Conservation (phyloP, 306 rosid species). For the Cicer chorassanicum region DNA sequence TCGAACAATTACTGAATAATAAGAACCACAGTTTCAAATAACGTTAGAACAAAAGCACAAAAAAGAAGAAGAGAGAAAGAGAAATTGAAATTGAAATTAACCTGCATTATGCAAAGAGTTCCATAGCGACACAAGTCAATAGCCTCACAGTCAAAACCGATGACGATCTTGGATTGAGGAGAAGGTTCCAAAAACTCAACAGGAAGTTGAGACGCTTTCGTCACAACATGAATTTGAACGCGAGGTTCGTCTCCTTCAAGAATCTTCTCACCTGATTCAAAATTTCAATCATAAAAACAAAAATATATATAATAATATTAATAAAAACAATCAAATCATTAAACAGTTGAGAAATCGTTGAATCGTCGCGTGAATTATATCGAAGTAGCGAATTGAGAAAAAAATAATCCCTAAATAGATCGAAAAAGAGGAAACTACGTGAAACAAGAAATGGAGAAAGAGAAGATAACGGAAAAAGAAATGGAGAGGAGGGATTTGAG, state of each 20-base stretch:
- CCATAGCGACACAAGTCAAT: conserved; percentile 88
- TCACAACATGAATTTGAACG: conserved; percentile 72
- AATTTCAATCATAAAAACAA: conserved; percentile 9
- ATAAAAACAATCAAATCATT: conserved; percentile 26
- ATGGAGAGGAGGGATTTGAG: too few species aligned
- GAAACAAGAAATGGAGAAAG: neutral
- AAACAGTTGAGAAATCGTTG: neutral
- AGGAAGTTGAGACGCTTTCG: conserved; percentile 81
- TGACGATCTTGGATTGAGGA: conserved; percentile 54
- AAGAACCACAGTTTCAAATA: neutral
- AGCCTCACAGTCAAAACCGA: conserved; percentile 95
- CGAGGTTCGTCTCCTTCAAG: conserved; percentile 51
- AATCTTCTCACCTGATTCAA: conserved; percentile 57
- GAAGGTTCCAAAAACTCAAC: conserved; percentile 78
- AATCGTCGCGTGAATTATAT: neutral
- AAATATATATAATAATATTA: conserved; percentile 6
- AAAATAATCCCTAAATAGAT: conserved; percentile 34
- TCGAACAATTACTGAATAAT: neutral
- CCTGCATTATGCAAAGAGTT: conserved; percentile 89
- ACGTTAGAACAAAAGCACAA: neutral
- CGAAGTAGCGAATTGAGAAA: neutral
- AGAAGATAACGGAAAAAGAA: neutral
- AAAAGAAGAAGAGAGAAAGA: neutral
- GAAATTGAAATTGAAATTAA: conserved; percentile 36
- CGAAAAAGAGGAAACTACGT: neutral